phyloP scores from a whole-genome alignment of 495 filamentous ascomycete genomes.

The Hypomontagnella monticulosa region DNA sequence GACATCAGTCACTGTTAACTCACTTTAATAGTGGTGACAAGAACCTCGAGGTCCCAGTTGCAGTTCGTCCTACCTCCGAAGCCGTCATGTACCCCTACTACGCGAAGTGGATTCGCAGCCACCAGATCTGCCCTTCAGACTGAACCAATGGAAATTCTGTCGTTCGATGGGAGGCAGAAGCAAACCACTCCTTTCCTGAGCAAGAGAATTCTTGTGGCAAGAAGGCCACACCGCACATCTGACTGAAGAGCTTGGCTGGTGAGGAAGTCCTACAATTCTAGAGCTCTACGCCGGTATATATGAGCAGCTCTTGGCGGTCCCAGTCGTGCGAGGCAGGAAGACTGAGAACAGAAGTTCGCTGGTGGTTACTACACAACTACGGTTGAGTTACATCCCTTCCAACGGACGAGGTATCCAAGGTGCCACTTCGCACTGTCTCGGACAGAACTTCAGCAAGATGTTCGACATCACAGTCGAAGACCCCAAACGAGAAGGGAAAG shows the following conservation, averaged over 20 bases:
- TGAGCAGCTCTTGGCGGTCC: conserved; percentile 91
- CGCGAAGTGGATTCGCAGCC: conserved; percentile 92
- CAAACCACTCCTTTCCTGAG: conserved; percentile 96
- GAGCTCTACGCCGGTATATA: conserved; percentile 91
- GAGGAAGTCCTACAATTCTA: conserved; percentile 93
- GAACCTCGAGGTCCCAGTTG: conserved; percentile 92
- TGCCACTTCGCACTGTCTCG: conserved; percentile 91
- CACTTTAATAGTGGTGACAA: conserved; percentile 71
- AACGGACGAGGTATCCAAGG: conserved; percentile 97
- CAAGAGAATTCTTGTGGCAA: conserved; percentile 97
- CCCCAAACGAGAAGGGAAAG: conserved; percentile 80
- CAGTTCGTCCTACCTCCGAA: conserved; percentile 91
- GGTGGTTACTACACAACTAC: conserved; percentile 96
- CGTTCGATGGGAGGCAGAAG: conserved; percentile 98
- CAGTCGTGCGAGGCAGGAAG: conserved; percentile 90
- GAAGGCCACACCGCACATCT: conserved; percentile 97
- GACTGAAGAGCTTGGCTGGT: conserved; percentile 75
- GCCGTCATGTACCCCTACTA: conserved; percentile 95
- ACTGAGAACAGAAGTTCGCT: conserved; percentile 95
- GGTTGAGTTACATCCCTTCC: conserved; percentile 91
- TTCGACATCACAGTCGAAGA: conserved; percentile 97
- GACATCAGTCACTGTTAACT: conserved; percentile 18
- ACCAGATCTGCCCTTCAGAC: conserved; percentile 90
- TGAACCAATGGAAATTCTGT: conserved; percentile 99
- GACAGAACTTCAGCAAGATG: conserved; percentile 98